phyloP scores from a whole-genome alignment of 2,329 filamentous ascomycete species.

The Proliferodiscus dingleyae region DNA sequence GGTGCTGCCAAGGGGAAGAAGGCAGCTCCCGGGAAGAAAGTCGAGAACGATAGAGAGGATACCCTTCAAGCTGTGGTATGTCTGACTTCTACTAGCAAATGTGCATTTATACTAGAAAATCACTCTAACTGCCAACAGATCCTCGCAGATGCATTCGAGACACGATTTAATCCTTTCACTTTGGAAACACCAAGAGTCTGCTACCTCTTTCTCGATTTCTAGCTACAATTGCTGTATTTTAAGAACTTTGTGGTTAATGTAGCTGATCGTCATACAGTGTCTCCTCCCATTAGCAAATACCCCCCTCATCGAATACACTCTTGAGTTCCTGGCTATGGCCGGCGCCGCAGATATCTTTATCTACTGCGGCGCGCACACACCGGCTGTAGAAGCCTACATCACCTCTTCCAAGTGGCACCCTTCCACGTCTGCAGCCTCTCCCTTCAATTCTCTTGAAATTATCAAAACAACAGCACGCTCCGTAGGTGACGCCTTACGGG shows the following conservation, averaged over 20 bases:
- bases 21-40: conserved; percentile 22
- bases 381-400: conserved; percentile 84
- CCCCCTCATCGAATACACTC: conserved; percentile 93
- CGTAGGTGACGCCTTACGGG: conserved; percentile 89
- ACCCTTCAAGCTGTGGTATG: conserved; percentile 34
- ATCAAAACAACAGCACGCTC: conserved; percentile 81
- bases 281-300: conserved; percentile 89
- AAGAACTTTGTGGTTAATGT: background rate
- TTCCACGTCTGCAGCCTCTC: conserved; percentile 59
- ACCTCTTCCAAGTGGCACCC: conserved; percentile 70
- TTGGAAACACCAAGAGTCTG: conserved; percentile 80
- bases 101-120: background rate
- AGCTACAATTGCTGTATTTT: background rate
- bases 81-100: background rate
- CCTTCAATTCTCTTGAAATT: conserved; percentile 78
- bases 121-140: conserved; percentile 49
- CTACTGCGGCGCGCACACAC: conserved; percentile 83
- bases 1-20: conserved; percentile 27
- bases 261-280: conserved; percentile 52
- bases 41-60: conserved; percentile 33
- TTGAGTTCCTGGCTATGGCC: conserved; percentile 92
- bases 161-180: conserved; percentile 84
- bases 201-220: background rate
- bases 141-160: conserved; percentile 91
- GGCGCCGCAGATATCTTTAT: conserved; percentile 92